phyloP scores from a whole-genome alignment of 2,329 filamentous ascomycete species.

The Sporothrix variecibatus region DNA sequence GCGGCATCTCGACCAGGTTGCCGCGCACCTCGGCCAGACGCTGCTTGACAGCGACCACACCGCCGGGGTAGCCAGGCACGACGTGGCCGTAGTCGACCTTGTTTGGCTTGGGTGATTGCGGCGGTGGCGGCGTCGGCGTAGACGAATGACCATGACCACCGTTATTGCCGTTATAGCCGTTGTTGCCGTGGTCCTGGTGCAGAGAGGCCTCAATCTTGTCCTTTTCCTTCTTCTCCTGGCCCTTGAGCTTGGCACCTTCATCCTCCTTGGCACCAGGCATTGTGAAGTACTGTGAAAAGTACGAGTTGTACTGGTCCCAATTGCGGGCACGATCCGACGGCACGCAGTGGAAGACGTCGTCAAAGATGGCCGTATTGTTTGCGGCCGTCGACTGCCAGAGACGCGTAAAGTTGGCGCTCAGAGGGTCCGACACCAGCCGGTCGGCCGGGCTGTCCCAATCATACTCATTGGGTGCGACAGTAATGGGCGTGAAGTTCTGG shows the following conservation, averaged over 20 bases:
- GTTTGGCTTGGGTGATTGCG: conserved; percentile 41
- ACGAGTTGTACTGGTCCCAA: conserved; percentile 73
- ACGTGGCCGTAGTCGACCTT: conserved; percentile 86
- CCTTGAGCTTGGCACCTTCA: conserved; percentile 44
- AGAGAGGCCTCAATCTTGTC: conserved; percentile 43
- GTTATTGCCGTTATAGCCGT: neutral
- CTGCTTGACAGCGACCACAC: conserved; percentile 69
- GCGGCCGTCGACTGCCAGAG: conserved; percentile 74
- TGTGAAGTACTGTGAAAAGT: conserved; percentile 69
- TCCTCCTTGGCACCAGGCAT: conserved; percentile 49
- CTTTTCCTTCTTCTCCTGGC: conserved; percentile 39
- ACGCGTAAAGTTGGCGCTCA: conserved; percentile 66
- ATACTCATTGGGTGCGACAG: conserved; percentile 67
- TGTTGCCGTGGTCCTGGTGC: conserved; percentile 36
- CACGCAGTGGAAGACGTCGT: conserved; percentile 77
- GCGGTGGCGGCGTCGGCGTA: neutral
- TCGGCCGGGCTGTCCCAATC: conserved; percentile 70
- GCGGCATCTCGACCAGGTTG: conserved; percentile 83
- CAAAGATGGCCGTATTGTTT: conserved; percentile 79
- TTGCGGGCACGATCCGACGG: conserved; percentile 67
- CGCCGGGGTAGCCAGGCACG: conserved; percentile 73
- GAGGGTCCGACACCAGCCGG: conserved; percentile 70
- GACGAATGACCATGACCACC: neutral
- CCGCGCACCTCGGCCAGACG: conserved; percentile 67
- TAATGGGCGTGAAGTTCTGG: conserved; percentile 74